phyloP scores from a whole-genome alignment of 2,329 filamentous ascomycete genomes.

The Penicillium sp. region DNA sequence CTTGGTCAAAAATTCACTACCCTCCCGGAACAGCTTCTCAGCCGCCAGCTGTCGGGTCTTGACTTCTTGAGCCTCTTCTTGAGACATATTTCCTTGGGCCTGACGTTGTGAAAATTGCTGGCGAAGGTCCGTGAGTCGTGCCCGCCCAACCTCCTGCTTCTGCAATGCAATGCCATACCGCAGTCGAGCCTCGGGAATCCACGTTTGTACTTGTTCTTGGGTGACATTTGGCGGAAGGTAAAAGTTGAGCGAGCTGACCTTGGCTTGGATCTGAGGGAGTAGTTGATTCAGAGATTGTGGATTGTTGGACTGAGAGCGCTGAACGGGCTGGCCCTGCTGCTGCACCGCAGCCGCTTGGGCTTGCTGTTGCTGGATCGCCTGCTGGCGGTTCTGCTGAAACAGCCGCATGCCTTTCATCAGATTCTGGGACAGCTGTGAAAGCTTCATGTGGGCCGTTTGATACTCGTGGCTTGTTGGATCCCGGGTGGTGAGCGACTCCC shows the following conservation, averaged over 20 bases:
- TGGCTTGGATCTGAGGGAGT: conserved; percentile 46
- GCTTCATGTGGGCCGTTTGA: conserved; percentile 49
- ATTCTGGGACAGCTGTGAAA: conserved; percentile 51
- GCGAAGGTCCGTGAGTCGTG: conserved; percentile 44
- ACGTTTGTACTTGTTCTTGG: conserved; percentile 44
- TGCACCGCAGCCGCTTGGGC: conserved; percentile 25
- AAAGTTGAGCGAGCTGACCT: conserved; percentile 46
- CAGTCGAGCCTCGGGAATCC: conserved; percentile 48
- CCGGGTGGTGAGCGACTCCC: conserved; percentile 52
- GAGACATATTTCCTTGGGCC: conserved; percentile 38
- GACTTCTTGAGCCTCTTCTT: conserved; percentile 45
- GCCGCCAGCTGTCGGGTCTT: conserved; percentile 42
- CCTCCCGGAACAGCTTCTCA: conserved; percentile 44
- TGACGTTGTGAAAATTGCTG: conserved; percentile 40
- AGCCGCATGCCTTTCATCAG: conserved; percentile 53
- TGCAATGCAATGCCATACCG: conserved; percentile 50
- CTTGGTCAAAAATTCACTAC: conserved; percentile 47
- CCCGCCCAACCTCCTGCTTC: conserved; percentile 48
- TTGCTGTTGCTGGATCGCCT: conserved; percentile 29
- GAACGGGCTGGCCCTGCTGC: conserved; percentile 24
- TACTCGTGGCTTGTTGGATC: conserved; percentile 51
- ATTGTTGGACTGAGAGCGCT: conserved; percentile 36
- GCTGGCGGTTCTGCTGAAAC: conserved; percentile 44
- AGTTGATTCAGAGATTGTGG: conserved; percentile 43
- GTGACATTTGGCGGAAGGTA: conserved; percentile 46